Conservation (phyloP, 306 rosid genomes). For the Cucumis cinereus region DNA sequence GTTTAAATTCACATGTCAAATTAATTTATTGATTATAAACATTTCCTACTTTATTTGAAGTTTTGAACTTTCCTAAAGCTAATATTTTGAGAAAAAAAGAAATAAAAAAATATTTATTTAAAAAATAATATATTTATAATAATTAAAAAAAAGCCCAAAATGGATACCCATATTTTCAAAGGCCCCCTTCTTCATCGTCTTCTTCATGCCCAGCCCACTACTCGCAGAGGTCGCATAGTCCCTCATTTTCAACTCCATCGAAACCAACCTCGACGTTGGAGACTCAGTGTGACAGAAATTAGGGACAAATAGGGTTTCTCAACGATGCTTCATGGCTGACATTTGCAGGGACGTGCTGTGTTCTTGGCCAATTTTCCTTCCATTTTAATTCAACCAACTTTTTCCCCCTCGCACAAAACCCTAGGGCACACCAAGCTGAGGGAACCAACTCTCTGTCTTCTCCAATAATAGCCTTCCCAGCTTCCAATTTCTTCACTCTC, state of each 20-base stretch:
- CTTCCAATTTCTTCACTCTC: constrained; percentile 28
- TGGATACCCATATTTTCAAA: constrained; percentile 39
- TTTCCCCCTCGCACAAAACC: constrained; percentile 55
- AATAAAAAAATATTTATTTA: neutral
- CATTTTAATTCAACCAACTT: constrained; percentile 14
- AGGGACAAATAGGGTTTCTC: constrained; percentile 13
- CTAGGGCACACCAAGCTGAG: constrained; percentile 51
- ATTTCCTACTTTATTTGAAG: neutral
- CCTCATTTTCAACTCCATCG: constrained; percentile 22
- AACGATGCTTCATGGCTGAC: constrained; percentile 45
- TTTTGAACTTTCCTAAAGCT: neutral
- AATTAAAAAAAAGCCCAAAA: constrained; percentile 58
- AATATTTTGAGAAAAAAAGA: neutral
- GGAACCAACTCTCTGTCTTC: constrained; percentile 14
- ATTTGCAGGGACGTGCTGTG: constrained; percentile 29
- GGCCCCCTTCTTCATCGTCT: constrained; percentile 58
- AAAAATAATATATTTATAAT: neutral
- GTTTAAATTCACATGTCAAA: neutral
- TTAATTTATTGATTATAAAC: neutral
- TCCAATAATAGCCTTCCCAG: constrained; percentile 31
- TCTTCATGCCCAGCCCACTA: constrained; percentile 88
- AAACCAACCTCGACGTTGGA: constrained; percentile 21
- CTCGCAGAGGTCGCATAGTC: constrained; percentile 81
- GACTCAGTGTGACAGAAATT: constrained; percentile 5
- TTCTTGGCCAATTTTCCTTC: constrained; percentile 40